Percentiles rank a stretch among this genome's conserved stretches.
phyloP scores from a whole-genome alignment of 352 stramenopile species.

The Pythium phragmiticola region DNA sequence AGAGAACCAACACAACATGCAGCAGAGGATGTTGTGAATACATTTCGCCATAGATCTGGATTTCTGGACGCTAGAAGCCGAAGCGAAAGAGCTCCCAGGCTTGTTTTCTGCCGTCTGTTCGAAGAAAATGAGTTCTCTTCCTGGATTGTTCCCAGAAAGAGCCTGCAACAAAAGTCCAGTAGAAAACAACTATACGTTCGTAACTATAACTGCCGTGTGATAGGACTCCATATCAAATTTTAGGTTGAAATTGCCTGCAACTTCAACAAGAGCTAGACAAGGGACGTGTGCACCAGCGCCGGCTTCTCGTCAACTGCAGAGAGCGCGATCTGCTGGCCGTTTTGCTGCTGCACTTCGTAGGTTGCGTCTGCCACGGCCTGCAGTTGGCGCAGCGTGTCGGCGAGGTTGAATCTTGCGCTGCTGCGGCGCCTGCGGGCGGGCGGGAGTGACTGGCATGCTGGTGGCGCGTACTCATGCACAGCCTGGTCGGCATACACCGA shows the following conservation, averaged over 20 bases:
- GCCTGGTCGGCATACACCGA: constrained; percentile 1
- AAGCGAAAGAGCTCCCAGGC: too few relatives aligned
- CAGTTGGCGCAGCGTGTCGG: constrained; percentile 10
- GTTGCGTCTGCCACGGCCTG: constrained; percentile 24
- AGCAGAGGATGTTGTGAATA: too few relatives aligned
- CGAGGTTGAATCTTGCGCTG: constrained; percentile 10
- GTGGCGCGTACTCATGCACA: neutral
- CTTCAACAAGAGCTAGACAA: neutral
- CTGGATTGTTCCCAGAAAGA: neutral
- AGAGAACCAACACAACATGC: too few relatives aligned
- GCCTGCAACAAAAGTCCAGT: neutral
- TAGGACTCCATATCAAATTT: too few relatives aligned
- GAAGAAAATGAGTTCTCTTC: neutral
- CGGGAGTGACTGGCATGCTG: neutral
- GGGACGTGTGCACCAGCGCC: constrained; percentile 2
- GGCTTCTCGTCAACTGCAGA: neutral
- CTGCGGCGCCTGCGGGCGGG: constrained; percentile 1
- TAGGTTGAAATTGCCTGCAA: neutral
- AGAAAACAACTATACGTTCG: neutral
- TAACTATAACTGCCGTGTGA: neutral
- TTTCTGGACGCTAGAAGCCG: too few relatives aligned
- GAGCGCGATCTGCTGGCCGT: constrained; percentile 12
- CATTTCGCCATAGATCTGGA: too few relatives aligned
- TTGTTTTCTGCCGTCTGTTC: neutral
- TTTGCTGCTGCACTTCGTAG: constrained; percentile 10